Conservation (phyloP, 2,329 filamentous ascomycete species). For the Hymenotorrendiella dingleyae region DNA sequence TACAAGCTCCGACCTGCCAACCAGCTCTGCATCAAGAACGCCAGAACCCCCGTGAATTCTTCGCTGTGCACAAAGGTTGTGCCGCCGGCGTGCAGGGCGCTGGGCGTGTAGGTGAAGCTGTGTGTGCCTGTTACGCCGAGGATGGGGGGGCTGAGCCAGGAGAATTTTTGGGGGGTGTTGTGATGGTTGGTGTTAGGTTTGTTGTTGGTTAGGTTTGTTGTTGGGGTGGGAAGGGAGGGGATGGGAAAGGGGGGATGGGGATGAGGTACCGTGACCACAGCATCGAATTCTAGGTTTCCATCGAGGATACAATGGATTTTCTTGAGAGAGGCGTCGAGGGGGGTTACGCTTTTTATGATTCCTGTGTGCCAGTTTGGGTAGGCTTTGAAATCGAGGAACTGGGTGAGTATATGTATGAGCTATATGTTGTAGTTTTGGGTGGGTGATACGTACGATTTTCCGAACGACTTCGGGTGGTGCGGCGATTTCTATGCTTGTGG, state of each 20-base stretch:
- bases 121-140: neutral
- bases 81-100: neutral
- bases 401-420: neutral
- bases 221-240: neutral
- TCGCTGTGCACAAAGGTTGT: slow-evolving; percentile 1
- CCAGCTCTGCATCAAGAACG: slow-evolving; percentile 2
- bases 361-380: neutral
- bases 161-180: neutral
- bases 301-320: neutral
- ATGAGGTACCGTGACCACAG: neutral
- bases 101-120: neutral
- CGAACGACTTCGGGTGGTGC: neutral
- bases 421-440: neutral
- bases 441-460: neutral
- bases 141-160: slow-evolving; percentile 1
- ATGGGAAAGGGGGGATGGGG: neutral
- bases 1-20: neutral
- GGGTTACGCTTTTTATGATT: neutral
- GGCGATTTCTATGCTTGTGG: neutral
- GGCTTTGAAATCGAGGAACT: neutral
- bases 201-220: neutral
- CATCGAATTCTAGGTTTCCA: slow-evolving; percentile 1
- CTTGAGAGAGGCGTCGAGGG: neutral
- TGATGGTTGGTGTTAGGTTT: neutral
- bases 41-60: neutral